phyloP scores from a whole-genome alignment of 441 rosid species.

The Pelargonium cotyledonis region DNA sequence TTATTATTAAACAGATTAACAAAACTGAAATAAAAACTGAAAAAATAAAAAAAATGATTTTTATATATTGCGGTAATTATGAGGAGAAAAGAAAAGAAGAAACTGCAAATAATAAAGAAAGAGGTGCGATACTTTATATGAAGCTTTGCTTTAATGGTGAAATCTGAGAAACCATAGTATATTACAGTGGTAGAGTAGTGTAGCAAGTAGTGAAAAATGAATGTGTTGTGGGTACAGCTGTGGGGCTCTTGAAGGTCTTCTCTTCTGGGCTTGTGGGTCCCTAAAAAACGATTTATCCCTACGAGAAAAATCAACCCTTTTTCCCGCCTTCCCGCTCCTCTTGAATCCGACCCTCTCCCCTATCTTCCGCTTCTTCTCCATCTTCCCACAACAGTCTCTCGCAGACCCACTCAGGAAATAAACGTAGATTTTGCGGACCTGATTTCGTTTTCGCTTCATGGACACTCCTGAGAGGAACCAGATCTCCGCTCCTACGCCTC shows the following conservation, averaged over 20 bases:
- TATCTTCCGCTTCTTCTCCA: background rate
- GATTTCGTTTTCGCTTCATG: background rate
- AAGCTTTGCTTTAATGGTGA: too few species aligned
- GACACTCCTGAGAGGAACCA: slow-evolving; percentile 3
- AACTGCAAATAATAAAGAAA: too few species aligned
- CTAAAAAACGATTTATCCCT: background rate
- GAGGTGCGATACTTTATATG: too few species aligned
- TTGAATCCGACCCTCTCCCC: background rate
- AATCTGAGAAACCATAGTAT: too few species aligned
- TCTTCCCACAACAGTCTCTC: background rate
- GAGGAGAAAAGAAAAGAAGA: too few species aligned
- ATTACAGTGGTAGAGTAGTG: too few species aligned
- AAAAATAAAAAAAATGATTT: too few species aligned
- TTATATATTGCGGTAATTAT: too few species aligned
- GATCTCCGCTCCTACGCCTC: background rate
- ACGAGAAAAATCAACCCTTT: slow-evolving; percentile 4
- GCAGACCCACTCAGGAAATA: background rate
- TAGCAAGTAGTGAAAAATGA: too few species aligned
- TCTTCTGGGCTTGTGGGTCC: background rate
- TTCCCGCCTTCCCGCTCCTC: slow-evolving; percentile 7
- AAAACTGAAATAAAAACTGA: too few species aligned
- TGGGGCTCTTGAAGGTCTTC: background rate
- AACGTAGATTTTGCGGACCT: background rate
- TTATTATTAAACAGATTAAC: too few species aligned
- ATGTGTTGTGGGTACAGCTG: background rate